Evolutionary conservation across 2,329 filamentous ascomycete species (phyloP).

Genomic region (Teratosphaeria epicoccoides): DNA sequence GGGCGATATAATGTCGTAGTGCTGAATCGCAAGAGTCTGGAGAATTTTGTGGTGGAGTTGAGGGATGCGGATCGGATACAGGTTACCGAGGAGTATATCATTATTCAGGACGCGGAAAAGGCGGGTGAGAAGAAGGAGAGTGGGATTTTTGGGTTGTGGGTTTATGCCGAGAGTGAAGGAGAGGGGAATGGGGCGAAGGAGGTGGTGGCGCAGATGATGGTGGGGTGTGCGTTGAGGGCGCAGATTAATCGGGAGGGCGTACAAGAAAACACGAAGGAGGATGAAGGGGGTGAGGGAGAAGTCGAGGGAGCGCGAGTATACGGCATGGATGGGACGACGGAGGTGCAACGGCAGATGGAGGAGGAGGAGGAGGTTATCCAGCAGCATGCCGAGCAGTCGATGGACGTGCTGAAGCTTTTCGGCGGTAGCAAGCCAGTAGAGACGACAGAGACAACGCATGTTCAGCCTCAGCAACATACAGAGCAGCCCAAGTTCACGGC

Average conservation of each 20-base stretch:
- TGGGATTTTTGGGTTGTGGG: conserved; percentile 51
- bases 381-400: conserved; percentile 7
- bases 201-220: conserved; percentile 44
- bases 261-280: not conserved
- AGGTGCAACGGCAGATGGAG: conserved; percentile 3
- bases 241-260: conserved; percentile 15
- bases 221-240: conserved; percentile 44
- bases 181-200: conserved; percentile 32
- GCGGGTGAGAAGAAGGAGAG: conserved; percentile 25
- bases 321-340: conserved; percentile 3
- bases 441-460: conserved; percentile 4
- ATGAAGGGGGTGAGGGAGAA: conserved; percentile 1
- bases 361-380: conserved; percentile 5
- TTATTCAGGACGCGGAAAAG: conserved; percentile 36
- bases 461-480: conserved; percentile 3
- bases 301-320: conserved; percentile 3
- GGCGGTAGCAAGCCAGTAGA: conserved; percentile 1
- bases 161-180: conserved; percentile 49
- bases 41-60: conserved; percentile 38
- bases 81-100: conserved; percentile 48
- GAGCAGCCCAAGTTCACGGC: conserved; percentile 9
- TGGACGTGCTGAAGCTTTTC: conserved; percentile 18
- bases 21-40: conserved; percentile 37
- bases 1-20: conserved; percentile 35
- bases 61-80: conserved; percentile 34